Percentiles rank a stretch among this genome's conserved stretches.
Conservation (phyloP, 257 asterid species). For the Datura wrightii region DNA sequence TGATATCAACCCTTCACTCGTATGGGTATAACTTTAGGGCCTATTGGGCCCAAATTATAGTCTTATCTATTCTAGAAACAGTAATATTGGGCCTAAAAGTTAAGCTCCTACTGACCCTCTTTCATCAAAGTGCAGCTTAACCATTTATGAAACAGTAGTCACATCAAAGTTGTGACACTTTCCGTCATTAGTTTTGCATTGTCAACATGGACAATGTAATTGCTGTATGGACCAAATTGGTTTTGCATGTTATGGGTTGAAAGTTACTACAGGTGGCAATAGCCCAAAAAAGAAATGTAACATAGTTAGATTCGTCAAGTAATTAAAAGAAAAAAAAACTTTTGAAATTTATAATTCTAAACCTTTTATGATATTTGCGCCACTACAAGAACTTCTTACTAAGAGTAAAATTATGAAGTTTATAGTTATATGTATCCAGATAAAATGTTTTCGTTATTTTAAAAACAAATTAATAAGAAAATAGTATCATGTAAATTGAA, state of each 20-base stretch:
- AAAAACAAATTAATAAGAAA: background rate
- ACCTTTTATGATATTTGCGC: too few relatives aligned
- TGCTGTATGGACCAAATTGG: background rate
- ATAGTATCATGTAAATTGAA: background rate
- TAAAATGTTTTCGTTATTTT: background rate
- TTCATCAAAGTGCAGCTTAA: background rate
- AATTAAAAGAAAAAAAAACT: background rate
- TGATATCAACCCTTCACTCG: background rate
- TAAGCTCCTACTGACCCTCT: background rate
- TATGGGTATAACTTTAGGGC: background rate
- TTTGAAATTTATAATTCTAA: background rate
- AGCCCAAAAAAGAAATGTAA: background rate
- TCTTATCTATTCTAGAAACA: background rate
- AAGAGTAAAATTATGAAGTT: background rate
- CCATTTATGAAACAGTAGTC: background rate
- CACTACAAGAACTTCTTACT: background rate
- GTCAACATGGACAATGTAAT: background rate
- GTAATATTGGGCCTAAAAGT: constrained; percentile 4
- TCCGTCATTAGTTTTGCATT: background rate
- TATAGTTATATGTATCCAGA: background rate
- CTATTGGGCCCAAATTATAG: constrained; percentile 2
- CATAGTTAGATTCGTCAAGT: background rate
- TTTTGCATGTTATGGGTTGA: background rate
- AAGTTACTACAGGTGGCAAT: background rate
- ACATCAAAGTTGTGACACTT: background rate